Conservation (phyloP, 305 asterid species). For the Solanum hybrid region DNA sequence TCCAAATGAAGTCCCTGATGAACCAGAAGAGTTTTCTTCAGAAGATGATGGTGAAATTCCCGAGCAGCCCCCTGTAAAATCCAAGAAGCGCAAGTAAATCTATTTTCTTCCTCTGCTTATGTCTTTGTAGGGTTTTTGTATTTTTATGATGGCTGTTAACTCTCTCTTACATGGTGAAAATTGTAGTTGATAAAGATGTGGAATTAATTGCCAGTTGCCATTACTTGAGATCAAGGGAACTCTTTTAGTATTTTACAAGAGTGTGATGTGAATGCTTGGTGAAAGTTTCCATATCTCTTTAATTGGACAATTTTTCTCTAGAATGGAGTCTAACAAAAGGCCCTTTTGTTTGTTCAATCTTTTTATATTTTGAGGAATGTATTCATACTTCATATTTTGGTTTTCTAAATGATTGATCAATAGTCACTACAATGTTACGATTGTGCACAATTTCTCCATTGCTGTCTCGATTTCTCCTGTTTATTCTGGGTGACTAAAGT, state of each 20-base stretch:
- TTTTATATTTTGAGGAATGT: not conserved
- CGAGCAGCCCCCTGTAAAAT: constrained; percentile 48
- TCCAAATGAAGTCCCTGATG: constrained; percentile 77
- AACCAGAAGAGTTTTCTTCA: constrained; percentile 61
- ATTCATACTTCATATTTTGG: not conserved
- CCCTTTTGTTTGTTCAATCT: not conserved
- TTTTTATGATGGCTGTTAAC: not conserved
- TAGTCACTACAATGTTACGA: not conserved
- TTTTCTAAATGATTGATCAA: not conserved
- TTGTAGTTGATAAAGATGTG: constrained; percentile 4
- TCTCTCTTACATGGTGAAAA: not conserved
- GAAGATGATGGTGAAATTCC: constrained; percentile 50
- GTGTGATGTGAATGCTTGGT: not conserved
- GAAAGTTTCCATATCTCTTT: not conserved
- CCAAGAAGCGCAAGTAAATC: constrained; percentile 52
- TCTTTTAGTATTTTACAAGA: not conserved
- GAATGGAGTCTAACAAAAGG: not conserved
- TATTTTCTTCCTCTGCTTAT: not conserved
- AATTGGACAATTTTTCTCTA: not conserved
- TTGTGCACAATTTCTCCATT: not conserved
- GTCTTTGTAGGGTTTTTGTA: not conserved
- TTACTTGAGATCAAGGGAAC: constrained; percentile 1
- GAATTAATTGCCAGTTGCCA: not conserved
- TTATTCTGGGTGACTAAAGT: not conserved
- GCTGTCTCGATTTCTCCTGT: not conserved